Percentiles rank a stretch among this genome's conserved stretches.
phyloP scores from a whole-genome alignment of 2,329 filamentous ascomycete genomes.

The Fusarium agapanthi region DNA sequence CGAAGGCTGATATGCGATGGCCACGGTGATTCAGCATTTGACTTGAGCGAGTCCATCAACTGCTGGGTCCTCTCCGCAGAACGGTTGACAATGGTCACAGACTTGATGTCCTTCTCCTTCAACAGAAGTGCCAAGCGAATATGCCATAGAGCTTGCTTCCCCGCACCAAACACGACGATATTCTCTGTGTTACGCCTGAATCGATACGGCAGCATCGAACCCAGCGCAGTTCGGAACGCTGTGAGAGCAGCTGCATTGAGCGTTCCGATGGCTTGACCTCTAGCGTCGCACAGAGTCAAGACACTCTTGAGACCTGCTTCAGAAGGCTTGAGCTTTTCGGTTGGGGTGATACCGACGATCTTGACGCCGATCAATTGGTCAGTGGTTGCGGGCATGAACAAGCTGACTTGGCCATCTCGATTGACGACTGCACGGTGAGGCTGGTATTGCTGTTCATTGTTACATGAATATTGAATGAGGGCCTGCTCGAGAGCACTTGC shows the following conservation, averaged over 20 bases:
- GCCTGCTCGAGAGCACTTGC: constrained; percentile 29
- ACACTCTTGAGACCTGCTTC: constrained; percentile 52
- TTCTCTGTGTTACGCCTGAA: constrained; percentile 48
- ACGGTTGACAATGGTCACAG: constrained; percentile 48
- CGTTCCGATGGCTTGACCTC: constrained; percentile 67
- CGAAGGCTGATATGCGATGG: constrained; percentile 26
- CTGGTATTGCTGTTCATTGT: constrained; percentile 68
- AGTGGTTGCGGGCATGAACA: constrained; percentile 74
- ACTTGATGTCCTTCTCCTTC: constrained; percentile 37
- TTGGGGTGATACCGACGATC: constrained; percentile 57
- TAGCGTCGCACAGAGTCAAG: constrained; percentile 65
- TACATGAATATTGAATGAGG: constrained; percentile 63
- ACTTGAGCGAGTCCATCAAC: constrained; percentile 31
- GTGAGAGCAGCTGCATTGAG: constrained; percentile 75
- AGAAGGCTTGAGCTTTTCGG: neutral
- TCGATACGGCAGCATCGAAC: constrained; percentile 66
- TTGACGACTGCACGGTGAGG: constrained; percentile 68
- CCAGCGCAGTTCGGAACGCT: constrained; percentile 73
- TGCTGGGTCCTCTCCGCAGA: constrained; percentile 35
- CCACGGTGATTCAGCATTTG: constrained; percentile 10
- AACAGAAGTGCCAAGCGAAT: constrained; percentile 71
- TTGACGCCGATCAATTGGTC: constrained; percentile 70
- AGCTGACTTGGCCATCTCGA: constrained; percentile 68
- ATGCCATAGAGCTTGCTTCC: constrained; percentile 78
- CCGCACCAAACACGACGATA: constrained; percentile 74